Base-by-base conservation (phyloP, 805 yeast genomes). In the Zygoascus ofunaensis region DNA sequence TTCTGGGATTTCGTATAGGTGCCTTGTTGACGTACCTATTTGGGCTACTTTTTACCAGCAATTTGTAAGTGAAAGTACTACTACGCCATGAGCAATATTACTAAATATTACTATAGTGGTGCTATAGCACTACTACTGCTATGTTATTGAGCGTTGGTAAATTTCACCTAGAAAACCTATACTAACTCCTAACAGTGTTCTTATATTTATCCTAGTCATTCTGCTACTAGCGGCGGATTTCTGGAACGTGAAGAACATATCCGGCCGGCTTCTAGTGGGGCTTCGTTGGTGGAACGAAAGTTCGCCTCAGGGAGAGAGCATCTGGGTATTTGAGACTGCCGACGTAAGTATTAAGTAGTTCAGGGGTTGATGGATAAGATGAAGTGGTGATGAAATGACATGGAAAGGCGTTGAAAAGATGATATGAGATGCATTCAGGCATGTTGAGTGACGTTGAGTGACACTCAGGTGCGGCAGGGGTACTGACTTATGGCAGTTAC, bases 211-310 rank as follows among this genome's bases (percentile, higher is more conserved):
- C 14, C 61, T 79, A 4, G 79, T 87, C 19, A 77, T 89, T 2
- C 66, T 92, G 15, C 65, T 87, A 17, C 71, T 86, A 18, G 84
- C 95, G 0, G 86, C 87, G 1, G 98, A 90, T 61, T 90, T 90
- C 58, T 90, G 97, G 94, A 82, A 85, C 58, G 79, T 86, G 20
- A 92, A 90, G 59, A 90, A 90, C 62, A 83, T 90, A 21, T 72
- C 94, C 18, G 98, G 98, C 1, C 69, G 97, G 47, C 72, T 86
- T 45, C 64, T 90, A 45, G 97, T 92, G 3, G 97, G 97, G 0
- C 70, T 92, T 51, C 49, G 72, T 51, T 90, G 98, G 98, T 90
- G 97, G 96, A 92, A 90, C 60, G 97, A 90, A 59, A 72, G 87
- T 0, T 69, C 73, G 23, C 69, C 66, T 17, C 61, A 72, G 5